Conservation (phyloP, 1,284 basidiomycete genomes). For the Ganoderma lingzhi region DNA sequence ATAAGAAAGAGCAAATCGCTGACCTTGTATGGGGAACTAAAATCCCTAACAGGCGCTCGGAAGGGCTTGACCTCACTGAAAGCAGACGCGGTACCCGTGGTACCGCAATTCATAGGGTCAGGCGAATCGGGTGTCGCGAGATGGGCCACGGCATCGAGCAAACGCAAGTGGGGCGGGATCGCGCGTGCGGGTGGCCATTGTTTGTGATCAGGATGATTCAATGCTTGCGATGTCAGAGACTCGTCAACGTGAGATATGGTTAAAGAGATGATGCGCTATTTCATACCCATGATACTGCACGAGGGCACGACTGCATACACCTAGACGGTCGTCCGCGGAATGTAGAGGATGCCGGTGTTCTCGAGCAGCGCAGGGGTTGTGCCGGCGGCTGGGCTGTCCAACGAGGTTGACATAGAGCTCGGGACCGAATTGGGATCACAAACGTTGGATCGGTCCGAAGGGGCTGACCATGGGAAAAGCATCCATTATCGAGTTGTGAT, state of each 20-base stretch:
- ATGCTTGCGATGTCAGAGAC: neutral
- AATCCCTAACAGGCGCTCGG: neutral
- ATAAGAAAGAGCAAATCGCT: neutral
- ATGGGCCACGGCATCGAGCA: neutral
- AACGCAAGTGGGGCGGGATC: neutral
- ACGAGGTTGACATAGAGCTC: neutral
- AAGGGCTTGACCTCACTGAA: neutral
- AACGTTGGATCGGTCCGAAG: too few relatives aligned
- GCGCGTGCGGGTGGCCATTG: neutral
- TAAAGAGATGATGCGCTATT: neutral
- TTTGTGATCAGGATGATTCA: neutral
- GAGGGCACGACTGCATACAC: neutral
- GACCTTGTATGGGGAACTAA: constrained; percentile 1
- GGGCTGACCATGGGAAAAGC: neutral
- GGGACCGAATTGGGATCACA: neutral
- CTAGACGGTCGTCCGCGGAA: neutral
- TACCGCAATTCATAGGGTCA: neutral
- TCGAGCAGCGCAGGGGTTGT: too few relatives aligned
- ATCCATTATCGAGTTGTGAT: neutral
- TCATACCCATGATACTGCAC: neutral
- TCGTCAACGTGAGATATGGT: neutral
- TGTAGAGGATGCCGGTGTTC: neutral
- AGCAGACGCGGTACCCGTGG: neutral
- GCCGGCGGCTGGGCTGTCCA: neutral
- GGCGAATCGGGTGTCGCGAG: neutral